Percentiles rank a stretch among this genome's conserved stretches.
Conservation (phyloP, 2,329 filamentous ascomycete genomes). For the Alternaria rosae region DNA sequence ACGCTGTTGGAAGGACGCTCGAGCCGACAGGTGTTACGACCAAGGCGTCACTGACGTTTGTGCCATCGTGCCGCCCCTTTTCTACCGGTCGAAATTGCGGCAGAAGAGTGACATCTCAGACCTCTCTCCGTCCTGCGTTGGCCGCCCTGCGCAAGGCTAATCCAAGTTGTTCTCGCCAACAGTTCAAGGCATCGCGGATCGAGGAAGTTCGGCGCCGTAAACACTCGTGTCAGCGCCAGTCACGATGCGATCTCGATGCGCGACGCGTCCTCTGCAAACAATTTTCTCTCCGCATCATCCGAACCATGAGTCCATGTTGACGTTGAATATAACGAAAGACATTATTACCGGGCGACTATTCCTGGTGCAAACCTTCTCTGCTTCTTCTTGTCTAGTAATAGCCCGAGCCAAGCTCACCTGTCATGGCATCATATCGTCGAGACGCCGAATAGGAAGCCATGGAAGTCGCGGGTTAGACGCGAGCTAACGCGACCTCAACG, state of each 20-base stretch:
- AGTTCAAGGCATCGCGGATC: background rate
- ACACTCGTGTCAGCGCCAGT: conserved; percentile 12
- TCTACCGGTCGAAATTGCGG: conserved; percentile 32
- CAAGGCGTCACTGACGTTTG: conserved; percentile 2
- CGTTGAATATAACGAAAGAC: conserved; percentile 21
- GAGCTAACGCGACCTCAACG: conserved; percentile 13
- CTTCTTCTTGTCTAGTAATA: conserved; percentile 17
- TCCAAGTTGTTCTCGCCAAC: conserved; percentile 23
- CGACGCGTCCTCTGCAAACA: conserved; percentile 16
- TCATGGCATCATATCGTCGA: conserved; percentile 22
- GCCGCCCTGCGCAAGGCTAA: conserved; percentile 8
- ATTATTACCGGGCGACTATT: conserved; percentile 4
- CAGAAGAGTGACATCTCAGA: conserved; percentile 26
- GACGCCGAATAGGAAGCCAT: conserved; percentile 31
- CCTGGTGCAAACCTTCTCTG: background rate
- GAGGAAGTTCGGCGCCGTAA: conserved; percentile 17
- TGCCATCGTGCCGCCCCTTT: conserved; percentile 19
- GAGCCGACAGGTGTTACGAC: conserved; percentile 23
- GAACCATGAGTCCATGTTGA: conserved; percentile 22
- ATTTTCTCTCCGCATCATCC: conserved; percentile 21
- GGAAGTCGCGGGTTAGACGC: conserved; percentile 24
- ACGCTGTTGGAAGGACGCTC: conserved; percentile 40
- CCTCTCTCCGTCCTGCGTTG: conserved; percentile 18
- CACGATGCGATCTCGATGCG: conserved; percentile 10
- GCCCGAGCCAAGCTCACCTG: conserved; percentile 27